Conservation (phyloP, 352 stramenopile species). For the Blastocystis sp. region DNA sequence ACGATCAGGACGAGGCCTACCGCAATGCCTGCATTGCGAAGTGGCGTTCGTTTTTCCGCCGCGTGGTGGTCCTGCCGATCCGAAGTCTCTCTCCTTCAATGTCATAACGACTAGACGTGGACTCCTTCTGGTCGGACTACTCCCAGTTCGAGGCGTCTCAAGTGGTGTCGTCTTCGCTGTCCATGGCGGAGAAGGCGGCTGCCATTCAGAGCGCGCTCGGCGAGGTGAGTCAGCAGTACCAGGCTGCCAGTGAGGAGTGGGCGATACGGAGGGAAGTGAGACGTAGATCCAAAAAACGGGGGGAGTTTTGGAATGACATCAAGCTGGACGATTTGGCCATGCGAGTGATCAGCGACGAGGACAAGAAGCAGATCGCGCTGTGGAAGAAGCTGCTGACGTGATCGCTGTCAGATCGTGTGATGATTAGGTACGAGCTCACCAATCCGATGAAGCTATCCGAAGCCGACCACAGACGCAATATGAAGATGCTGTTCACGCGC, state of each 20-base stretch:
- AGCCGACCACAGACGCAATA: not conserved
- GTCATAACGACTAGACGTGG: not conserved
- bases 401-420: not conserved
- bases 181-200: not conserved
- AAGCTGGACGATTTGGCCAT: slow-evolving; percentile 6
- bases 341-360: not conserved
- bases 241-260: not conserved
- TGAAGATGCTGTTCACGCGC: not conserved
- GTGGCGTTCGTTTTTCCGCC: slow-evolving; percentile 25
- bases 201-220: not conserved
- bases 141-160: slow-evolving; percentile 27
- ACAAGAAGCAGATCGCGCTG: slow-evolving; percentile 12
- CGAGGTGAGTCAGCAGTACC: not conserved
- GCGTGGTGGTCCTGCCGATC: slow-evolving; percentile 13
- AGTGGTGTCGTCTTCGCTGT: not conserved
- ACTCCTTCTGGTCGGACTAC: slow-evolving; percentile 50
- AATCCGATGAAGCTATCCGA: slow-evolving; percentile 41
- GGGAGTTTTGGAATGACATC: slow-evolving; percentile 31
- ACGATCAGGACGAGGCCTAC: not conserved
- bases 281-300: not conserved
- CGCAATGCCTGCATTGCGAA: not conserved
- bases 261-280: not conserved
- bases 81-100: not conserved
- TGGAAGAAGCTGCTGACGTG: slow-evolving; percentile 31
- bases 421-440: not conserved